Evolutionary conservation across 768 basidiomycete species (phyloP).

Genomic region (Cyclocybe aegerita): DNA sequence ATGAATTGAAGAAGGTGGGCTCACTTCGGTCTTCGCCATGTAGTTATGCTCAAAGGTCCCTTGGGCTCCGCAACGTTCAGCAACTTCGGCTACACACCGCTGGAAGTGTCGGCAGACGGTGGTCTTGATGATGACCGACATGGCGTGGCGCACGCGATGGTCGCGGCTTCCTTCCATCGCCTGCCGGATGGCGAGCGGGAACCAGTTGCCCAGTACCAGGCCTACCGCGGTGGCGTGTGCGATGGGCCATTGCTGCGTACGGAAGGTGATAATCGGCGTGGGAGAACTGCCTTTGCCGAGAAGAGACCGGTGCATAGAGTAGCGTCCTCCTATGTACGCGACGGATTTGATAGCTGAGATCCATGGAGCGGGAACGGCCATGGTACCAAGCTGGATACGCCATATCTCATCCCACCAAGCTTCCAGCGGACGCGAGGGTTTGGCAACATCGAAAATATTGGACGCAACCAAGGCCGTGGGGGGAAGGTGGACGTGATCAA

Average conservation of each 20-base stretch:
- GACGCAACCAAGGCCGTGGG: slow-evolving; percentile 47
- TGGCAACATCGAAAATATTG: slow-evolving; percentile 37
- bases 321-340: slow-evolving; percentile 57
- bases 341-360: slow-evolving; percentile 51
- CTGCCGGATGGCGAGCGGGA: slow-evolving; percentile 32
- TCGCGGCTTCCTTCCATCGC: slow-evolving; percentile 39
- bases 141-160: slow-evolving; percentile 50
- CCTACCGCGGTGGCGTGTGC: slow-evolving; percentile 50
- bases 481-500: slow-evolving; percentile 53
- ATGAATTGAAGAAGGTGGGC: slow-evolving; percentile 7
- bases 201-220: slow-evolving; percentile 52
- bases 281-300: slow-evolving; percentile 40
- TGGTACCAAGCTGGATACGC: slow-evolving; percentile 54
- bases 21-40: slow-evolving; percentile 54
- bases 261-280: slow-evolving; percentile 58
- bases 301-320: slow-evolving; percentile 55
- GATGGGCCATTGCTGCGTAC: slow-evolving; percentile 65
- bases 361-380: slow-evolving; percentile 48
- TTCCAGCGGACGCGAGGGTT: slow-evolving; percentile 39
- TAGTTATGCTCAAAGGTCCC: slow-evolving; percentile 66
- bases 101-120: slow-evolving; percentile 55
- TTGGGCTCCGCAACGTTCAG: slow-evolving; percentile 67
- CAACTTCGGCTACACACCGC: slow-evolving; percentile 48
- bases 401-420: slow-evolving; percentile 58
- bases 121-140: slow-evolving; percentile 57